These are phyloP conservation scores for Colletotrichum nymphaeae DNA, from an alignment of 2,329 filamentous ascomycete species.

Conservation along the genomic window DNA sequence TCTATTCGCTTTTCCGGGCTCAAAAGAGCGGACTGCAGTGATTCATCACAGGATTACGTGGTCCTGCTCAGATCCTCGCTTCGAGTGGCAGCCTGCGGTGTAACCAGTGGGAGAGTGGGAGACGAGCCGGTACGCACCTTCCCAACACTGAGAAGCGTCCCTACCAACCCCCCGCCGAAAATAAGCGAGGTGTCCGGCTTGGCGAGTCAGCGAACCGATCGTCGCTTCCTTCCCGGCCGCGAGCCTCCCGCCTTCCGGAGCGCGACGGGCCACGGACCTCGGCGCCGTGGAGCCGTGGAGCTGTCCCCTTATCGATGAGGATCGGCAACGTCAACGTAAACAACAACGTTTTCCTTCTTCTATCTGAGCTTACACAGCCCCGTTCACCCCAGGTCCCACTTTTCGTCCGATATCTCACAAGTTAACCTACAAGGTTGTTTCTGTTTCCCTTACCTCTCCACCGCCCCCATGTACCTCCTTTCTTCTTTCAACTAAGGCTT, in stretches of 20 bases:
- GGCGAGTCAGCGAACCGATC: not conserved
- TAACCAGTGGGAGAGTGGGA: constrained; percentile 1
- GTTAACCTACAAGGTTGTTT: not conserved
- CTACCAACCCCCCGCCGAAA: not conserved
- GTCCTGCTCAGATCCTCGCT: not conserved
- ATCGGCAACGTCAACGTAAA: not conserved
- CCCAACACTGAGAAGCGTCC: not conserved
- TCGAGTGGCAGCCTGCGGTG: not conserved
- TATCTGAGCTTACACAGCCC: not conserved
- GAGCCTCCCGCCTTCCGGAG: not conserved
- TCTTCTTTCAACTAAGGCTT: not conserved
- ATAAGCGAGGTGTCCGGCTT: constrained; percentile 2
- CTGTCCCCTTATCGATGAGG: not conserved
- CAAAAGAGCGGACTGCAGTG: not conserved
- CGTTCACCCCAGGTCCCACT: not conserved
- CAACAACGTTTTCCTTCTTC: not conserved
- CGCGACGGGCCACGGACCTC: not conserved
- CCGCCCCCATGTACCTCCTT: not conserved
- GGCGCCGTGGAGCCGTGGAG: not conserved
- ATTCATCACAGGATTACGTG: not conserved
- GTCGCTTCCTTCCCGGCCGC: not conserved
- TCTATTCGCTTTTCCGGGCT: too few relatives aligned
- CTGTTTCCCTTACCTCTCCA: not conserved
- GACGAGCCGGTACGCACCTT: not conserved
- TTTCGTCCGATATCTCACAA: not conserved